These are phyloP conservation scores for Metschnikowia koreensis DNA, from an alignment of 805 yeast species.

Conservation along the genomic window DNA sequence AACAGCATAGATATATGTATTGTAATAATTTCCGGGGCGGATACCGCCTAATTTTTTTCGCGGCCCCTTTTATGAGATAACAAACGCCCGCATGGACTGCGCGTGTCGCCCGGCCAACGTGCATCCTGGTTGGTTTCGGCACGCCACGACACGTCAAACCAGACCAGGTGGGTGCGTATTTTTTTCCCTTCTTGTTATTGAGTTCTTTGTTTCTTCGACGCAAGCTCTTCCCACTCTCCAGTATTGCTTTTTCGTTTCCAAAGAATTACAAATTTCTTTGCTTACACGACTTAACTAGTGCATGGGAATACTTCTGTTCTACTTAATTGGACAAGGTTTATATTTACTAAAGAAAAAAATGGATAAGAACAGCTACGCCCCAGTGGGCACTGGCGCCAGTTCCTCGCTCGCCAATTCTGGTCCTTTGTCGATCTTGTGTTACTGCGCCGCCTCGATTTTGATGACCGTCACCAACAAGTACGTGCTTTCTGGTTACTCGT, in stretches of 20 bases:
- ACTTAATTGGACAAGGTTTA: conserved; percentile 34
- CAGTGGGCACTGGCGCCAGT: conserved; percentile 19
- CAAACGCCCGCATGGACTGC: not conserved
- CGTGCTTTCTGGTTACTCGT: conserved; percentile 72
- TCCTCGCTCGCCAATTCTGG: conserved; percentile 50
- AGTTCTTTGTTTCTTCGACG: not conserved
- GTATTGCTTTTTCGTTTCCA: not conserved
- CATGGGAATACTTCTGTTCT: conserved; percentile 44
- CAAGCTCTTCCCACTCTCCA: not conserved
- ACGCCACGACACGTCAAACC: conserved; percentile 12
- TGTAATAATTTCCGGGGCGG: too few relatives aligned
- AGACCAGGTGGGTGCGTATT: not conserved
- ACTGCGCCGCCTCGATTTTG: conserved; percentile 91
- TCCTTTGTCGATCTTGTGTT: conserved; percentile 69
- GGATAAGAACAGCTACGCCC: conserved; percentile 33
- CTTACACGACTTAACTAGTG: conserved; percentile 9
- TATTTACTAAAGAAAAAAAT: conserved; percentile 34
- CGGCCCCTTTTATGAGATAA: not conserved
- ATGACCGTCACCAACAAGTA: conserved; percentile 98
- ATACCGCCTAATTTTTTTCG: not conserved
- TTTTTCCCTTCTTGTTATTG: conserved; percentile 4
- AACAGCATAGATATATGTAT: too few relatives aligned
- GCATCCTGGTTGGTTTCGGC: conserved; percentile 8
- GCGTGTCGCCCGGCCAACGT: conserved; percentile 5
- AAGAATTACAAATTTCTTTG: not conserved